These are phyloP conservation scores for Galeopsis tetrahit DNA, from an alignment of 257 asterid species.

Conservation along the genomic window DNA sequence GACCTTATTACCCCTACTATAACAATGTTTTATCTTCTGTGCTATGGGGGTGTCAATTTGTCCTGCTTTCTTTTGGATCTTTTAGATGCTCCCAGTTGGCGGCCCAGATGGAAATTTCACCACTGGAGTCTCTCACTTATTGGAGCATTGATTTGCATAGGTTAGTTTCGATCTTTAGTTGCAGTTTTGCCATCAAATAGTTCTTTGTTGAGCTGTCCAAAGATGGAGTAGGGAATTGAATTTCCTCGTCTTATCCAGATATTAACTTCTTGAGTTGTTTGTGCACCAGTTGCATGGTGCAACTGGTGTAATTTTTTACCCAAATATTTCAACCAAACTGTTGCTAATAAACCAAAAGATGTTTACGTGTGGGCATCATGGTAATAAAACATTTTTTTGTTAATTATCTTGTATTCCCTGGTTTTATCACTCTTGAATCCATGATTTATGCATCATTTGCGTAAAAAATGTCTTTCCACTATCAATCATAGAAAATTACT, in stretches of 20 bases:
- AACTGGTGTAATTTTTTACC: too few species aligned
- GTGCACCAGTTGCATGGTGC: too few species aligned
- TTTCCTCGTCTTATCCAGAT: background rate
- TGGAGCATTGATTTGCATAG: slow-evolving; percentile 90
- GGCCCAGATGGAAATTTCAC: slow-evolving; percentile 99
- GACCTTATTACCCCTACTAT: slow-evolving; percentile 96
- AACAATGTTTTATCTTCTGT: slow-evolving; percentile 96
- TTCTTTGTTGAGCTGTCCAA: slow-evolving; percentile 1
- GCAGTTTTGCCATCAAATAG: slow-evolving; percentile 10
- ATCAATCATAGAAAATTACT: background rate
- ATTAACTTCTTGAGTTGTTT: background rate
- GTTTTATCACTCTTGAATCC: background rate
- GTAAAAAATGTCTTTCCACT: background rate
- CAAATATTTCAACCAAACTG: too few species aligned
- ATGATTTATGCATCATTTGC: slow-evolving; percentile 4
- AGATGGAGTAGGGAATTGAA: background rate
- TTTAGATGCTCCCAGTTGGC: slow-evolving; percentile 99
- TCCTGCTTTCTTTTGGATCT: slow-evolving; percentile 98
- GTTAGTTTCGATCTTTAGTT: slow-evolving; percentile 44
- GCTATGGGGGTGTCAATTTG: slow-evolving; percentile 95
- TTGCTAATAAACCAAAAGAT: background rate
- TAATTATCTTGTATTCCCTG: background rate
- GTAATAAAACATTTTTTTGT: background rate
- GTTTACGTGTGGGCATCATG: background rate
- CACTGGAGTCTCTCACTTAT: slow-evolving; percentile 99